Evolutionary conservation across 2,329 filamentous ascomycete species (phyloP).

Genomic region (Xylariaceae sp.): DNA sequence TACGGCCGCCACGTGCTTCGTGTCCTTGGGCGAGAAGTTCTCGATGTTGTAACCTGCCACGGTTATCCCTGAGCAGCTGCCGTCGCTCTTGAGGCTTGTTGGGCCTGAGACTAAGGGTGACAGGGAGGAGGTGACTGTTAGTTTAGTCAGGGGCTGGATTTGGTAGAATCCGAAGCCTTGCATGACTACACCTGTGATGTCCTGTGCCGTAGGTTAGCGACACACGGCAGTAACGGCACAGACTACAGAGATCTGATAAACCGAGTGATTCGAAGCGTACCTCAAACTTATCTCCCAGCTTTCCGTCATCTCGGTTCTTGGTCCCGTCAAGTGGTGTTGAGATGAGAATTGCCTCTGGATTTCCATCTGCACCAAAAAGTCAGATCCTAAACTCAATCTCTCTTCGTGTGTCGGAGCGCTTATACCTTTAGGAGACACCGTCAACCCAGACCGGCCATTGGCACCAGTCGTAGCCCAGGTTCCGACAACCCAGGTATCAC

Average conservation of each 20-base stretch:
- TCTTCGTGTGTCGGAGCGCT: not conserved
- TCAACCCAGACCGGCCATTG: conserved; percentile 60
- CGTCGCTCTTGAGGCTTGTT: conserved; percentile 48
- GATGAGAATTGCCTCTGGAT: conserved; percentile 64
- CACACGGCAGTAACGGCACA: not conserved
- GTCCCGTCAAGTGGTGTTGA: conserved; percentile 60
- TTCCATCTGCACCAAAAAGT: conserved; percentile 45
- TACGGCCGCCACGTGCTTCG: conserved; percentile 50
- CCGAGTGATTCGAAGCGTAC: conserved; percentile 39
- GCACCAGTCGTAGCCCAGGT: conserved; percentile 57
- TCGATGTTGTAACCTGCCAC: conserved; percentile 66
- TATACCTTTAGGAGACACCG: conserved; percentile 51
- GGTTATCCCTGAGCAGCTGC: conserved; percentile 56
- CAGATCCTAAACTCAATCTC: not conserved
- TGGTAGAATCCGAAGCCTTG: conserved; percentile 65
- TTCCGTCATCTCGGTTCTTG: conserved; percentile 52
- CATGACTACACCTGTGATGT: conserved; percentile 61
- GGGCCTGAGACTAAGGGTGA: conserved; percentile 43
- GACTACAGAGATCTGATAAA: no score
- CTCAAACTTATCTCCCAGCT: conserved; percentile 58
- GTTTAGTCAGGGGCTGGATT: conserved; percentile 57
- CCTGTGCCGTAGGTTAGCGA: conserved; percentile 2
- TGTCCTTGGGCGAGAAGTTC: conserved; percentile 53
- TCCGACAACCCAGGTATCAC: conserved; percentile 65
- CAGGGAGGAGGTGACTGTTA: conserved; percentile 42